Percentiles rank a stretch among this genome's conserved stretches.
These are phyloP conservation scores for Fusarium transvaalense DNA, from an alignment of 2,329 filamentous ascomycete genomes.

Conservation along the genomic window DNA sequence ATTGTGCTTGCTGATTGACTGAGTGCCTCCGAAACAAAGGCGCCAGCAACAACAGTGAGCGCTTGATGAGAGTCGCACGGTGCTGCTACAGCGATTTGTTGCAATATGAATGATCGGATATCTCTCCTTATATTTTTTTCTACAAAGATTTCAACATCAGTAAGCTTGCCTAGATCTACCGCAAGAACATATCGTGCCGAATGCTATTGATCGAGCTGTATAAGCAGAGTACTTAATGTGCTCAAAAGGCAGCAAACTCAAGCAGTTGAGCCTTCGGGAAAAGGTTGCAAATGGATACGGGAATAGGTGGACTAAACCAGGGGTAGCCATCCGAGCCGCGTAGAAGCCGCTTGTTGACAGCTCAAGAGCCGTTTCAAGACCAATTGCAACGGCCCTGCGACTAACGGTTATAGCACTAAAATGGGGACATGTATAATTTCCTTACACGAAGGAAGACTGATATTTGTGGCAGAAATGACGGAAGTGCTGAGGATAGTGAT, in stretches of 20 bases:
- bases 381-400: slow-evolving; percentile 20
- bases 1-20: slow-evolving; percentile 8
- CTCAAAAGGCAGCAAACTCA: not conserved
- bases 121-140: not conserved
- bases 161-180: not conserved
- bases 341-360: slow-evolving; percentile 34
- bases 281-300: slow-evolving; percentile 18
- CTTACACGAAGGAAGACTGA: slow-evolving; percentile 10
- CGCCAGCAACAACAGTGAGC: slow-evolving; percentile 13
- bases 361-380: slow-evolving; percentile 27
- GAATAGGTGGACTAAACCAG: slow-evolving; percentile 27
- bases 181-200: not conserved
- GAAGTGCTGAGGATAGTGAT: not conserved
- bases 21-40: slow-evolving; percentile 3
- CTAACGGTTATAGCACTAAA: slow-evolving; percentile 14
- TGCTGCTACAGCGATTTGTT: slow-evolving; percentile 10
- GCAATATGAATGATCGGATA: not conserved
- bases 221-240: not conserved
- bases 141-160: not conserved
- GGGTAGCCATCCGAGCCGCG: slow-evolving; percentile 17
- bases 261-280: slow-evolving; percentile 7
- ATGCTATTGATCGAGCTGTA: not conserved
- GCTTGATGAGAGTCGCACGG: slow-evolving; percentile 6
- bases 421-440: slow-evolving; percentile 9
- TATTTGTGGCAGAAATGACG: not conserved